Conservation (phyloP, 768 basidiomycete species). For the Lenzites betulinus region DNA sequence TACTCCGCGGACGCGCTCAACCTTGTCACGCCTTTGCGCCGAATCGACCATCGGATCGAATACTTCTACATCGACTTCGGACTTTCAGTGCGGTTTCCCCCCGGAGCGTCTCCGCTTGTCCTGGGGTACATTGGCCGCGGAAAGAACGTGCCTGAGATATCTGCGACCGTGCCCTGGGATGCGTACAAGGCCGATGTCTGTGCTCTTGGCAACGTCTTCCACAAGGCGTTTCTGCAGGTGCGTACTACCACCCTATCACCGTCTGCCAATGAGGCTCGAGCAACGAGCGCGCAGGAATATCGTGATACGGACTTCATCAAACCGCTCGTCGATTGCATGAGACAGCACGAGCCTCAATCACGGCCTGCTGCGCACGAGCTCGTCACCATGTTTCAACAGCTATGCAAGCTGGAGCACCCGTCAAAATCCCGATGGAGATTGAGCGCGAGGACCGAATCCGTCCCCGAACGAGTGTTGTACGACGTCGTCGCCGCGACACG, state of each 20-base stretch:
- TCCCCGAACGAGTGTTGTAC: conserved; percentile 16
- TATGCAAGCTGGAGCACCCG: neutral
- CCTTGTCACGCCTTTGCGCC: conserved; percentile 30
- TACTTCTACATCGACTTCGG: conserved; percentile 31
- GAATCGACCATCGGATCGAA: conserved; percentile 39
- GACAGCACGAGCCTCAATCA: neutral
- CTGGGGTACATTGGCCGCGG: conserved; percentile 20
- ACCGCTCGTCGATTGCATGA: conserved; percentile 17
- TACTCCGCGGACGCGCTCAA: conserved; percentile 37
- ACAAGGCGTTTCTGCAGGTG: conserved; percentile 23
- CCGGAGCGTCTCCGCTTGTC: conserved; percentile 7
- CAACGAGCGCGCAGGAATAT: neutral
- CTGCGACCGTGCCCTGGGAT: conserved; percentile 25
- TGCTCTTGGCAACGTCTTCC: conserved; percentile 30
- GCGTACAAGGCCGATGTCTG: conserved; percentile 35
- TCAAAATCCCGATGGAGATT: conserved; percentile 13
- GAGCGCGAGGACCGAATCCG: conserved; percentile 1
- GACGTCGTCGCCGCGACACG: conserved; percentile 20
- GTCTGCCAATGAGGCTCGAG: too few relatives aligned
- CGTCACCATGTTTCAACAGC: conserved; percentile 5
- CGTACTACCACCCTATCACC: too few relatives aligned
- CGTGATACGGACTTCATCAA: conserved; percentile 14
- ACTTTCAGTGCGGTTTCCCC: conserved; percentile 11
- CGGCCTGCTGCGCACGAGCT: conserved; percentile 13
- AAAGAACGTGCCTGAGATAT: conserved; percentile 28